Evolutionary conservation across 2,329 filamentous ascomycete species (phyloP).

Genomic region (Sclerotinia sclerotiorum): DNA sequence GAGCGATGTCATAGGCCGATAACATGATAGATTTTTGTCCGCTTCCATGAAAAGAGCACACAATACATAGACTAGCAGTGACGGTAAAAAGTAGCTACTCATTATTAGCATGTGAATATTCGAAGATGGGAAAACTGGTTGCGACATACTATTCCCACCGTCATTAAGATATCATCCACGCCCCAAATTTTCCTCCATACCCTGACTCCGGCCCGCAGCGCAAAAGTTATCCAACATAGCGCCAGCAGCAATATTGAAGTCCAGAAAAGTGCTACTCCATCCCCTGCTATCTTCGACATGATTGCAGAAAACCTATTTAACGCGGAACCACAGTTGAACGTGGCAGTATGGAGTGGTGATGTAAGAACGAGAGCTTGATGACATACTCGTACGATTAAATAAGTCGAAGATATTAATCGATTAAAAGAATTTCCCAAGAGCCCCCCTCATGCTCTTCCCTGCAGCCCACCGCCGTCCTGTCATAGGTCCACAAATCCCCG

Average conservation of each 20-base stretch:
- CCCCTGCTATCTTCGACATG: slow-evolving; percentile 35
- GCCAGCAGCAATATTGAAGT: slow-evolving; percentile 34
- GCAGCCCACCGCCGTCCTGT: neutral
- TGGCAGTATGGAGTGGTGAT: too few species aligned
- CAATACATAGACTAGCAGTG: slow-evolving; percentile 31
- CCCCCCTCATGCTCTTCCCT: neutral
- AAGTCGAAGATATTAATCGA: neutral
- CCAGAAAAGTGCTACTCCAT: slow-evolving; percentile 35
- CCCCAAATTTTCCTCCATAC: slow-evolving; percentile 37
- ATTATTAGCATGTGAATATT: neutral
- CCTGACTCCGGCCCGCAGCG: slow-evolving; percentile 32
- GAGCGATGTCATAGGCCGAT: slow-evolving; percentile 26
- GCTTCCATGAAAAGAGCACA: slow-evolving; percentile 37
- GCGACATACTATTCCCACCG: slow-evolving; percentile 35
- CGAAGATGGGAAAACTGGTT: neutral
- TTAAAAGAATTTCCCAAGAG: slow-evolving; percentile 6
- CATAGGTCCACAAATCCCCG: neutral
- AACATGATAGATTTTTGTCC: slow-evolving; percentile 34
- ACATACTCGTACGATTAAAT: neutral
- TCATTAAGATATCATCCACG: slow-evolving; percentile 37
- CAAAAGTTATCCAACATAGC: slow-evolving; percentile 34
- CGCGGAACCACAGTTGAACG: neutral
- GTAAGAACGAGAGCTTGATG: neutral
- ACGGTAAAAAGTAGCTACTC: slow-evolving; percentile 16
- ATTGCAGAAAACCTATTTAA: slow-evolving; percentile 1